phyloP scores from a whole-genome alignment of 495 filamentous ascomycete species.

The Delitschia confertaspora region DNA sequence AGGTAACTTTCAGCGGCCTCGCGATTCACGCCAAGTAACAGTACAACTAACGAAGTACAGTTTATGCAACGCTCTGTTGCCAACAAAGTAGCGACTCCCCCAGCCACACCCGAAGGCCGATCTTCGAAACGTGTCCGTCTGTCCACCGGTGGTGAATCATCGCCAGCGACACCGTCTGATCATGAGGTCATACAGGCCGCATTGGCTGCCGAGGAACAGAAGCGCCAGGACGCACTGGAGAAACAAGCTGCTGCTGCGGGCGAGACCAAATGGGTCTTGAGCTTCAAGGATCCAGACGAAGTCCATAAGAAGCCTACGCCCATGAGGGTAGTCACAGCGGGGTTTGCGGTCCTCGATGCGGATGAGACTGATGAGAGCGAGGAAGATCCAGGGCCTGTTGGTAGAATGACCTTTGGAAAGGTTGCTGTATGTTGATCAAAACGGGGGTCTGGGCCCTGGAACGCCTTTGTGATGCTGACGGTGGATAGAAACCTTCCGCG shows the following conservation, averaged over 20 bases:
- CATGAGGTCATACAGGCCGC: slow-evolving; percentile 55
- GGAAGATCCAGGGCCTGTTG: slow-evolving; percentile 8
- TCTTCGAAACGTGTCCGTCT: slow-evolving; percentile 41
- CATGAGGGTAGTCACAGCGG: slow-evolving; percentile 36
- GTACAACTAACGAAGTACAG: slow-evolving; percentile 31
- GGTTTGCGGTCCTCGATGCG: slow-evolving; percentile 41
- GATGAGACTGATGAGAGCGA: slow-evolving; percentile 22
- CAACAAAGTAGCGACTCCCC: slow-evolving; percentile 35
- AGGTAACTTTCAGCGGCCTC: slow-evolving; percentile 3
- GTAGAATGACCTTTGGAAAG: too few species aligned
- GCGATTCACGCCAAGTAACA: neutral
- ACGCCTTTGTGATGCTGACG: neutral
- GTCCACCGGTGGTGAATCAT: slow-evolving; percentile 34
- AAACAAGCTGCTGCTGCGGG: slow-evolving; percentile 63
- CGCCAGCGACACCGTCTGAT: slow-evolving; percentile 33
- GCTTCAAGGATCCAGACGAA: slow-evolving; percentile 39
- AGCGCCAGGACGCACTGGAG: slow-evolving; percentile 60
- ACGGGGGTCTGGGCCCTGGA: neutral
- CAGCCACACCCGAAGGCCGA: slow-evolving; percentile 35
- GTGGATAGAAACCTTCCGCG: neutral
- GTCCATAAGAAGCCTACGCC: slow-evolving; percentile 8
- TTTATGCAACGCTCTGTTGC: slow-evolving; percentile 94
- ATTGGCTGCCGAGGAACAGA: slow-evolving; percentile 64
- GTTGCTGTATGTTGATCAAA: slow-evolving; percentile 14
- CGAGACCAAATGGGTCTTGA: slow-evolving; percentile 83